A percentile compares a stretch with the other conserved stretches of the same genome.
Conservation (phyloP, 2,329 filamentous ascomycete genomes). For the Fusarium floridanum region DNA sequence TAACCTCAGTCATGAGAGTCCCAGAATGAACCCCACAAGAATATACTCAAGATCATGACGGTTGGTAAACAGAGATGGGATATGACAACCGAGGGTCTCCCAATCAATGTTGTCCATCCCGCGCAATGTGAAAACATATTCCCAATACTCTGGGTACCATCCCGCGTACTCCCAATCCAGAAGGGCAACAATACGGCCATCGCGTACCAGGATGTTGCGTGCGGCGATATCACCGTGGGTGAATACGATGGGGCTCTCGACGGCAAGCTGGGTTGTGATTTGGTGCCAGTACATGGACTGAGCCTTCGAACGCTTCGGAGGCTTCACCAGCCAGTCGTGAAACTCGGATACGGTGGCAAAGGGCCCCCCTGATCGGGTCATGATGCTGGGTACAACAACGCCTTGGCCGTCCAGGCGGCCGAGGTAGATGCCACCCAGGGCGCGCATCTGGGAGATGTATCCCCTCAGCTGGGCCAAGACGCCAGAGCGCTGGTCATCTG, state of each 20-base stretch:
- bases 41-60: constrained; percentile 33
- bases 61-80: constrained; percentile 14
- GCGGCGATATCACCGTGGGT: constrained; percentile 26
- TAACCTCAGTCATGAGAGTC: neutral
- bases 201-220: constrained; percentile 31
- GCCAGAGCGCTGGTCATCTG: constrained; percentile 25
- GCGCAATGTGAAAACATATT: constrained; percentile 23
- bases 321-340: constrained; percentile 43
- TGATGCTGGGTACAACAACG: constrained; percentile 36
- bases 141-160: constrained; percentile 29
- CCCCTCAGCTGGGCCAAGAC: constrained; percentile 39
- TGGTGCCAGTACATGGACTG: constrained; percentile 41
- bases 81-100: constrained; percentile 14
- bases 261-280: constrained; percentile 40
- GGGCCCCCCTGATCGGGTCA: constrained; percentile 41
- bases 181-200: constrained; percentile 11
- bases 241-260: constrained; percentile 32
- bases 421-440: constrained; percentile 28
- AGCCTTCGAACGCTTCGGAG: constrained; percentile 19
- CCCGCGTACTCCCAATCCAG: constrained; percentile 30
- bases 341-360: constrained; percentile 36
- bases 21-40: constrained; percentile 11
- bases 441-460: constrained; percentile 40
- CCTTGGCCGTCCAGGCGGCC: constrained; percentile 44
- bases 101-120: constrained; percentile 34